Base-by-base conservation (phyloP, 805 yeast genomes). In the Teunomyces tritomae region DNA sequence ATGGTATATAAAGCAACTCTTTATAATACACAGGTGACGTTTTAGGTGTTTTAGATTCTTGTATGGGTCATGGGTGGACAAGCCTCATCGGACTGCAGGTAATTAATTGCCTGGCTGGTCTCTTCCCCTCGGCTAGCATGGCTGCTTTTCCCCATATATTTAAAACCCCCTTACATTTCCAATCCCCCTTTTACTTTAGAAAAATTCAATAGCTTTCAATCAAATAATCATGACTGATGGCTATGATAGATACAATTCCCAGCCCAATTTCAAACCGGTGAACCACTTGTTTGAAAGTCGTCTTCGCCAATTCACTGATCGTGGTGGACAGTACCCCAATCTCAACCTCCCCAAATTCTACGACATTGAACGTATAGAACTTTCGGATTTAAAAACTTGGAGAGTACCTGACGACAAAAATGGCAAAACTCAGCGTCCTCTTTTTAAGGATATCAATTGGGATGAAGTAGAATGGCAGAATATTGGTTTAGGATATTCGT, bases 341-440 rank as follows among this genome's bases (percentile, higher is more conserved):
- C 70, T 90, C 57, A 89, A 89, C 64, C 71, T 92, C 32, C 96
- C 97, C 9, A 84, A 84, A 57, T 89, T 87, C 62, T 88, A 87
- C 61, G 90, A 85, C 58, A 67, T 70, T 45, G 80, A 71, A 10
- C 68, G 94, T 9, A 67, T 78, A 29, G 84, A 80, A 39, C 55
- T 65, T 67, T 47, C 60, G 29, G 74, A 77, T 46, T 71, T 89
- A 48, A 72, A 77, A 55, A 85, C 83, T 47, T 87, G 86, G 73
- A 78, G 83, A 34, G 94, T 92, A 2, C 90, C 94, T 0, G 85
- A 76, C 56, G 79, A 52, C 28, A 45, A 48, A 55, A 54, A 67
- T 46, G 76, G 76, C 8, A 57, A 64, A 39, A 71, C 87, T 39
- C 64, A 73, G 44, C 75, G 91, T 39, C 94, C 94, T 0, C 66